Base-by-base conservation (phyloP, 2,329 filamentous ascomycete species). In the Apiospora marii region DNA sequence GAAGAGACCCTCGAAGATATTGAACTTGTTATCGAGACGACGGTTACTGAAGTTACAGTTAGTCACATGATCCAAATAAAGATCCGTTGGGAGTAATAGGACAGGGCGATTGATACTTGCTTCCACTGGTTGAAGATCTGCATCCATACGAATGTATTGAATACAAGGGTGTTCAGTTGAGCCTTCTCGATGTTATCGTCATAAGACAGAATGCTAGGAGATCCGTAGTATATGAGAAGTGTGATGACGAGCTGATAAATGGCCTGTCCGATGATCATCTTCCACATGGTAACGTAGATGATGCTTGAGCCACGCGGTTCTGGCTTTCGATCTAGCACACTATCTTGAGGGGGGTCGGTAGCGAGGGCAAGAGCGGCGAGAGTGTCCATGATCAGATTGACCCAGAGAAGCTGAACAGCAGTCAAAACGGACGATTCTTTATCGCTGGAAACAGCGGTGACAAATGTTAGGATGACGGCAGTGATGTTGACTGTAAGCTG, bases 71-170 rank as follows among this genome's bases (percentile, higher is more conserved):
- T 22, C 16, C 14, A 5, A 14, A 13, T 16, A 41, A 41, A 13
- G 19, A 14, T 37, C 14, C 12, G 8, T 24, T 53, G 14, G 27
- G 41, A 22, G 22, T n/a, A 22, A 1, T 19, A 7, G 4, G n/a
- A n/a, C n/a, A 24, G 34, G 48, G 1, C 12, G 12, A 19, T 16
- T 24, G 44, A 13, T 64, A 90, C 90, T 89, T 87, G 92, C 90
- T 98, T 98, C 89, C 97, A 94, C 80, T 97, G 93, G 83, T 98
- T 98, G 86, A 98, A 98, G 78, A 98, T 97, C 79, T 98, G 96
- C 95, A 98, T 98, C 96, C 96, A 98, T 70, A 98, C 96, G 80
- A 98, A 98, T 0, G 94, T 96, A 85, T 98, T 98, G 88, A 98
- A 98, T 8, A 98, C 93, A 68, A 98, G 88, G 3, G 95, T 97